These are phyloP conservation scores for Pseudogymnoascus sp. DNA, from an alignment of 2,329 filamentous ascomycete genomes.

Conservation along the genomic window DNA sequence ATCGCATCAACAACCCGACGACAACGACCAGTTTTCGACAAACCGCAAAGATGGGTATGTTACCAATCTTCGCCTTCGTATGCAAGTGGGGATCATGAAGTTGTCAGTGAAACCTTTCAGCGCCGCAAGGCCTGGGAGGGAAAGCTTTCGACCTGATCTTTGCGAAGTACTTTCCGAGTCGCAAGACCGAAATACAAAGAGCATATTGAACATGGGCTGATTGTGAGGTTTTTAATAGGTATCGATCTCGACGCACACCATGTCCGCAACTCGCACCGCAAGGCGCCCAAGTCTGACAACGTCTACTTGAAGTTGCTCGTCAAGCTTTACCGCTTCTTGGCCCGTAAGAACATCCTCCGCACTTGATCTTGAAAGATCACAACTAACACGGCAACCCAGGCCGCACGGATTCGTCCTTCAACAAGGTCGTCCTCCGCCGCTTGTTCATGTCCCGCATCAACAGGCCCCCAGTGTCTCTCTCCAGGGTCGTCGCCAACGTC, in stretches of 20 bases:
- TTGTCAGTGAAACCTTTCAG: conserved; percentile 15
- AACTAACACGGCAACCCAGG: conserved; percentile 41
- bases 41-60: conserved; percentile 32
- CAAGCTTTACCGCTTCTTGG: conserved; percentile 96
- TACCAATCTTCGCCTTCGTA: conserved; percentile 28
- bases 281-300: conserved; percentile 96
- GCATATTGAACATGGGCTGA: conserved; percentile 62
- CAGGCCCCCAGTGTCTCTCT: conserved; percentile 89
- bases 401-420: conserved; percentile 95
- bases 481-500: conserved; percentile 71
- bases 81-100: conserved; percentile 29
- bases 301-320: conserved; percentile 95
- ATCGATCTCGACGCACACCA: conserved; percentile 67
- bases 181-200: conserved; percentile 38
- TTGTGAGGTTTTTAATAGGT: conserved; percentile 51
- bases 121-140: not conserved
- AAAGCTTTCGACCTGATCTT: conserved; percentile 15
- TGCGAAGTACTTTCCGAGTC: conserved; percentile 29
- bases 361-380: not conserved
- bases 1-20: conserved; percentile 10
- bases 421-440: conserved; percentile 95
- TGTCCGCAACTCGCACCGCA: conserved; percentile 70
- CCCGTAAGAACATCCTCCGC: conserved; percentile 50
- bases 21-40: conserved; percentile 22
- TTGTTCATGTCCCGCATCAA: conserved; percentile 99